Evolutionary conservation across 805 yeast genomes (phyloP).

Genomic region (Scheffersomyces ergatensis): DNA sequence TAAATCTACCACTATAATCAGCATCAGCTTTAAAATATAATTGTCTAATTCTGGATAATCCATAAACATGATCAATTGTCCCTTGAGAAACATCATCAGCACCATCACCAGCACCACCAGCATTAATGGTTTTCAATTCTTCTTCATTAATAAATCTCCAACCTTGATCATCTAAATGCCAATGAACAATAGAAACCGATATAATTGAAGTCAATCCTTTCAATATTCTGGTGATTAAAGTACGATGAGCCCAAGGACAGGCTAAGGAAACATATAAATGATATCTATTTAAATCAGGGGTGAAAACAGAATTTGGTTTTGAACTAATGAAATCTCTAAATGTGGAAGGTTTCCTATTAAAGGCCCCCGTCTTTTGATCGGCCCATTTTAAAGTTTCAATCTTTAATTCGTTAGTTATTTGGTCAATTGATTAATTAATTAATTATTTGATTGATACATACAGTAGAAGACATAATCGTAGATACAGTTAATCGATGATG

Average conservation of each 20-base stretch:
- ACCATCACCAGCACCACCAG: too few species aligned
- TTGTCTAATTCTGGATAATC: slow-evolving; percentile 59
- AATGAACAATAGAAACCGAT: slow-evolving; percentile 78
- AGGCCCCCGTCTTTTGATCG: slow-evolving; percentile 16
- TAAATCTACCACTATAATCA: slow-evolving; percentile 75
- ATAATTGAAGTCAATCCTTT: slow-evolving; percentile 65
- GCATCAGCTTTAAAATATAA: slow-evolving; percentile 75
- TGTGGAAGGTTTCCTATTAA: slow-evolving; percentile 22
- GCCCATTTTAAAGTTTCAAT: slow-evolving; percentile 50
- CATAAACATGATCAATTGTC: slow-evolving; percentile 48
- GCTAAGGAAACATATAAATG: slow-evolving; percentile 85
- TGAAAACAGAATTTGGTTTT: slow-evolving; percentile 56
- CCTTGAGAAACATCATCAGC: slow-evolving; percentile 50
- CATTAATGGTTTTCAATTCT: slow-evolving; percentile 20
- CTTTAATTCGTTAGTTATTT: neutral
- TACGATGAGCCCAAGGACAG: slow-evolving; percentile 96
- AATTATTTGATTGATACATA: too few species aligned
- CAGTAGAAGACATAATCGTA: too few species aligned
- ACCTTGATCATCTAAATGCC: slow-evolving; percentile 84
- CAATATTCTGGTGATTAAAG: slow-evolving; percentile 66
- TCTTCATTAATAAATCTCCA: slow-evolving; percentile 73
- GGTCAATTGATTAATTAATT: too few species aligned
- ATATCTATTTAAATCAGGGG: slow-evolving; percentile 78
- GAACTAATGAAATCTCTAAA: slow-evolving; percentile 67
- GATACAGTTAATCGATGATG: too few species aligned